A percentile compares a stretch with the other conserved stretches of the same genome.
phyloP scores from a whole-genome alignment of 495 filamentous ascomycete species.

The Pseudotulostoma volvatum region DNA sequence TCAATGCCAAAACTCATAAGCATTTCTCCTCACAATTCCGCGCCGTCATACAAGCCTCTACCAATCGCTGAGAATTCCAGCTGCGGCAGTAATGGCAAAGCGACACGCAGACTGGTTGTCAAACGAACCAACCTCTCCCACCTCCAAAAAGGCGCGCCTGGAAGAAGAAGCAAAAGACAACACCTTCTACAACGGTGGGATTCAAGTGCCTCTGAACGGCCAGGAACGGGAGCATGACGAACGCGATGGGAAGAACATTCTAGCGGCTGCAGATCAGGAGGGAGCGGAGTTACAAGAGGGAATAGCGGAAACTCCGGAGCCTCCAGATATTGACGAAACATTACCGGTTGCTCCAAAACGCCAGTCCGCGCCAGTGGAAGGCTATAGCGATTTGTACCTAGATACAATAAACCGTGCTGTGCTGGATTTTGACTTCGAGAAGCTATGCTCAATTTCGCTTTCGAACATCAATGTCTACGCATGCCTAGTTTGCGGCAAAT shows the following conservation, averaged over 20 bases:
- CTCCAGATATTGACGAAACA: slow-evolving; percentile 24
- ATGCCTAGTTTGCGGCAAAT: slow-evolving; percentile 93
- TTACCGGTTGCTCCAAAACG: slow-evolving; percentile 31
- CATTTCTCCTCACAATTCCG: no score
- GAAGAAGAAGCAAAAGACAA: slow-evolving; percentile 31
- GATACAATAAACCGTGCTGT: slow-evolving; percentile 84
- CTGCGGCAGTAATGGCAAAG: slow-evolving; percentile 63
- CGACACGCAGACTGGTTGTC: slow-evolving; percentile 60
- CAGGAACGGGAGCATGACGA: slow-evolving; percentile 19
- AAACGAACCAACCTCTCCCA: slow-evolving; percentile 56
- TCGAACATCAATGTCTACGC: slow-evolving; percentile 99
- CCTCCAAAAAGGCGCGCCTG: slow-evolving; percentile 58
- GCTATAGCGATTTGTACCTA: slow-evolving; percentile 91
- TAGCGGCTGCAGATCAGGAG: slow-evolving; percentile 24
- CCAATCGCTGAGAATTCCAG: no score
- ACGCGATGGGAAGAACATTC: slow-evolving; percentile 21
- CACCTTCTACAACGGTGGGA: slow-evolving; percentile 23
- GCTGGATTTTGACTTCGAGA: slow-evolving; percentile 95
- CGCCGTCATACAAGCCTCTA: no score
- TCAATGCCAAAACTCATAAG: no score
- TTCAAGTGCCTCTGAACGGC: slow-evolving; percentile 21
- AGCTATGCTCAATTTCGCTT: slow-evolving; percentile 85
- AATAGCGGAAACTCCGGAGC: slow-evolving; percentile 13
- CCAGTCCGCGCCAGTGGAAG: slow-evolving; percentile 65
- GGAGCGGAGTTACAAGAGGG: slow-evolving; percentile 27